These are phyloP conservation scores for Allantophomopsis cytisporea DNA, from an alignment of 2,329 filamentous ascomycete species.

Conservation along the genomic window DNA sequence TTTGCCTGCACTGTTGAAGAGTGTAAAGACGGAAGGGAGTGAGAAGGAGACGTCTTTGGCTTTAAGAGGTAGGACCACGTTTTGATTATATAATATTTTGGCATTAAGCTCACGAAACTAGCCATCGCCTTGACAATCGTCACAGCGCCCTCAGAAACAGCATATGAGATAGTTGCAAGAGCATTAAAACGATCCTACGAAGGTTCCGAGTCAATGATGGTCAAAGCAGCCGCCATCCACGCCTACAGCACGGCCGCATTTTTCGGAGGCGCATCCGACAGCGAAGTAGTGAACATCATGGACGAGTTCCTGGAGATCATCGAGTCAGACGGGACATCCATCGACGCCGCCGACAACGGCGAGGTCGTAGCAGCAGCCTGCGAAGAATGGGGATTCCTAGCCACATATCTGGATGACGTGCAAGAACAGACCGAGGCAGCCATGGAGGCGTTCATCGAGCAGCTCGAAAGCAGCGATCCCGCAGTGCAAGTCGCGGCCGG, in stretches of 20 bases:
- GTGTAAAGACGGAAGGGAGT: constrained; percentile 46
- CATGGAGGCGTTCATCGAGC: constrained; percentile 56
- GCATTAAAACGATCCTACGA: constrained; percentile 44
- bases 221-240: constrained; percentile 56
- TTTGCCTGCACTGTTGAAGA: constrained; percentile 44
- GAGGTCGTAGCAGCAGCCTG: constrained; percentile 50
- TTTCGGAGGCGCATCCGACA: constrained; percentile 51
- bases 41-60: constrained; percentile 50
- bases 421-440: constrained; percentile 49
- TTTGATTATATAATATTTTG: neutral
- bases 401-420: constrained; percentile 51
- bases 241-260: constrained; percentile 45
- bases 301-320: constrained; percentile 52
- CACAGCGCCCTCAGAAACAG: constrained; percentile 42
- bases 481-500: constrained; percentile 56
- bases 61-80: constrained; percentile 31
- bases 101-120: constrained; percentile 9
- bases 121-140: constrained; percentile 50
- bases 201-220: constrained; percentile 37
- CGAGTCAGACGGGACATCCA: constrained; percentile 50
- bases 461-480: constrained; percentile 48
- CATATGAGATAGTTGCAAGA: constrained; percentile 43
- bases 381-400: constrained; percentile 56
- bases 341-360: constrained; percentile 47
- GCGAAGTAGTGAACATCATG: constrained; percentile 50